Evolutionary conservation across 116 monocot species (phyloP), one percentile per base, ranked within the genome.

Genomic region (Posidonia oceanica): DNA sequence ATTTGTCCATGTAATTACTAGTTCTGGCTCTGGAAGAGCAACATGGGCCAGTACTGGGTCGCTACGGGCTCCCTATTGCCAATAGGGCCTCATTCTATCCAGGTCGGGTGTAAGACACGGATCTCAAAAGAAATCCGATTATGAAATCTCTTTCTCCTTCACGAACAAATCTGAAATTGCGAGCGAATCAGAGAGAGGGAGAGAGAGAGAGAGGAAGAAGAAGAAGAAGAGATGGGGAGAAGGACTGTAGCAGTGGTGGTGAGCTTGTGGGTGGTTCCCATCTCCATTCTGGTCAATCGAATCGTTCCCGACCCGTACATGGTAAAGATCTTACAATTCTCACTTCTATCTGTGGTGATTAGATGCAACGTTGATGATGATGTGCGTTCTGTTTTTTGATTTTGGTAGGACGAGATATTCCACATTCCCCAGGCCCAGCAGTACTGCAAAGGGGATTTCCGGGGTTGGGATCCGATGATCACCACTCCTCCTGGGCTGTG

Each of bases 381-480:
- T 66, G 36, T 10, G 39, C 29, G 18, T 16, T 3, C n/a, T 60
- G 48, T 68, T 3, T 2, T 53, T 54, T 63, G 16, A 10, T 42
- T 52, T 64, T 73, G 52, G 73, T 78, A 98, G 98, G 98, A 98
- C 64, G 98, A 98, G 81, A 87, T 90, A 75, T 98, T 98, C 69
- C 93, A 93, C 74, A 69, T 98, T 22, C 98, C 90, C 44, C 90
- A 98, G 75, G 93, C 81, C 39, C 87, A 90, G 69, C 59, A 71
- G 39, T 93, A 98, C 78, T 98, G 98, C 75, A 51, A 67, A 36
- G 90, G 98, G 22, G 79, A 93, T 59, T 88, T 93, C 75, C 64
- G 74, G 38, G 77, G 71, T 42, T 98, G 98, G 98, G 90, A 98
- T 90, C 93, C 98, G 59, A 98, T 93, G 98, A 98, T 93, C 74